Conservation (phyloP, 345 rosid species). For the Rhizophora mangle region DNA sequence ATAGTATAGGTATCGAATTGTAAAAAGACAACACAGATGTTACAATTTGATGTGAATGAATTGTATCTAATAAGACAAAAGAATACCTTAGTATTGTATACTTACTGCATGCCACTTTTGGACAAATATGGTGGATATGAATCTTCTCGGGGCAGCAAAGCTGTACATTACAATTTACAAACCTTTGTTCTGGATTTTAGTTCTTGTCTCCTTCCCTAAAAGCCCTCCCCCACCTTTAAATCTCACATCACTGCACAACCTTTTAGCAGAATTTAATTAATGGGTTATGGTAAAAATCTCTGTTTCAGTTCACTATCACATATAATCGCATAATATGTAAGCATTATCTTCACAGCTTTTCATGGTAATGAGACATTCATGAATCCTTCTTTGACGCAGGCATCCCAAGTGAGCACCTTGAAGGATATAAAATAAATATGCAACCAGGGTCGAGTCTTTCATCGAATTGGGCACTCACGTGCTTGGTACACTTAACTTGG, state of each 20-base stretch:
- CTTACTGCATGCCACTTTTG: not conserved
- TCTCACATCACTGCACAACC: not conserved
- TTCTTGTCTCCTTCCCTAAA: not conserved
- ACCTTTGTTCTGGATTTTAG: not conserved
- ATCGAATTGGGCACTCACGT: not conserved
- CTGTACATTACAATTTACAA: not conserved
- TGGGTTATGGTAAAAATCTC: constrained; percentile 11
- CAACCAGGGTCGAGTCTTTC: not conserved
- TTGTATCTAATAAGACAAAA: no score
- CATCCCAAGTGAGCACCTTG: not conserved
- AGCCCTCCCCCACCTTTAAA: not conserved
- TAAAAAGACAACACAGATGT: no score
- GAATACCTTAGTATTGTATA: no score
- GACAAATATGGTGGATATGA: not conserved
- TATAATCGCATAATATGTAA: not conserved
- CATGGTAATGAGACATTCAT: not conserved
- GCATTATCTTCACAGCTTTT: not conserved
- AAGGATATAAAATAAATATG: no score
- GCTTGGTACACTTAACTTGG: no score
- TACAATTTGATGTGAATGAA: no score
- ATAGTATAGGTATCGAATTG: no score
- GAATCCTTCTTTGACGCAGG: not conserved
- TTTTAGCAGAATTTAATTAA: not conserved
- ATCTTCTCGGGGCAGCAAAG: not conserved
- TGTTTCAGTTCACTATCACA: not conserved